Evolutionary conservation across 148 eudicot genomes (phyloP), one percentile per base, ranked within the genome.

Genomic region (Pharnaceum exiguum): DNA sequence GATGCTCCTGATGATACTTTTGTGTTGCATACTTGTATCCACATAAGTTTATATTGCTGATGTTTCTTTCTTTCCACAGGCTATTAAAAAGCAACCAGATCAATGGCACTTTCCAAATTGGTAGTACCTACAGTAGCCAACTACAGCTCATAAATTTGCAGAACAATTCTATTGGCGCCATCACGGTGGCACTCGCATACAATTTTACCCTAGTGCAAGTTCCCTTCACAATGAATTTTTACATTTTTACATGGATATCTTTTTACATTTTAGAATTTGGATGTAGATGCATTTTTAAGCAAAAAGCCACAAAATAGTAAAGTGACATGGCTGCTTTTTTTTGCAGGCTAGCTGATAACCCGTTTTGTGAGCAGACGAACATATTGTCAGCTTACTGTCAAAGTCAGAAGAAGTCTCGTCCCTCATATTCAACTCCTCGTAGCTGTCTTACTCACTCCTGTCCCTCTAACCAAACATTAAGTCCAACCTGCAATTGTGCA

Each of bases 401-500:
- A 35, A 33, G 25, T 30, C 51, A 30, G 10, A 60, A 51, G 57
- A 28, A 51, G 63, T 17, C 77, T 40, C 23, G 32, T 36, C 4
- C 76, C 16, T 45, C 79, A 16, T 76, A 82, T 62, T 45, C 82
- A 53, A 80, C 86, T 35, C 83, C 74, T 31, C 56, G 35, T 18
- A 69, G 55, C 36, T 90, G 97, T 67, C 46, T 6, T 46, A 62
- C 76, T 55, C 13, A 16, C 27, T 19, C 10, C 0, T 90, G 97
- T 55, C 49, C 54, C 42, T 70, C 79, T 45, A 48, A 49, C 47
- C 55, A 74, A 80, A 36, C 58, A 55, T 63, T 83, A 18, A 86
- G 95, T 75, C 89, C 97, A 26, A 84, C 45, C 50, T 86, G 97
- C 65, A 69, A 37, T 72, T 90, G 97, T 73, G 84, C 83, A 52